Evolutionary conservation across 805 yeast genomes (phyloP).

Genomic region (Pichia occidentalis): DNA sequence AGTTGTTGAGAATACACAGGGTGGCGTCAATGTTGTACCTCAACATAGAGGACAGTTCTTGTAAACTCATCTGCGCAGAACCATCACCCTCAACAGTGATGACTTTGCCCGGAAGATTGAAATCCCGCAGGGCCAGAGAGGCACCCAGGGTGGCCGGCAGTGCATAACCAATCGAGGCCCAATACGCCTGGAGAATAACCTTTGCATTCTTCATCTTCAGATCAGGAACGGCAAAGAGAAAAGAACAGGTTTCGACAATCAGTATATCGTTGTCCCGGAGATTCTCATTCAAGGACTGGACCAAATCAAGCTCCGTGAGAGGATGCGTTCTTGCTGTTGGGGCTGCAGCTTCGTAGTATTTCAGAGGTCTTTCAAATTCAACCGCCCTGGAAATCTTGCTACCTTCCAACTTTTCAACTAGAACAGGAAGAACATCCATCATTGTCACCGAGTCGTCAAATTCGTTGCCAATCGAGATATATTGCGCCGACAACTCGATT

Average conservation of each 20-base stretch:
- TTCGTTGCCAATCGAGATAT: constrained; percentile 32
- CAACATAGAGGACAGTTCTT: constrained; percentile 39
- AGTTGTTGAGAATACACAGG: constrained; percentile 41
- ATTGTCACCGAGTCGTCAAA: constrained; percentile 24
- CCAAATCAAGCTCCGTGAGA: constrained; percentile 31
- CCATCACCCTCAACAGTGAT: constrained; percentile 48
- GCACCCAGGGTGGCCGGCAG: constrained; percentile 47
- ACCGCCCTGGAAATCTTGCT: constrained; percentile 9
- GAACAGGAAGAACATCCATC: constrained; percentile 26
- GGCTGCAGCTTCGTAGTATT: constrained; percentile 5
- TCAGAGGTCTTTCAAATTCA: constrained; percentile 3
- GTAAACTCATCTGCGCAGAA: constrained; percentile 49
- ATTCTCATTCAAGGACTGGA: constrained; percentile 30
- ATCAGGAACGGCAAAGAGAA: constrained; percentile 38
- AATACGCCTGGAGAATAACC: constrained; percentile 34
- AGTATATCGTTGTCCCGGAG: constrained; percentile 36
- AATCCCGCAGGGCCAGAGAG: constrained; percentile 37
- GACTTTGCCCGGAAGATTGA: constrained; percentile 33
- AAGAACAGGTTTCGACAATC: constrained; percentile 42
- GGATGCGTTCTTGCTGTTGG: constrained; percentile 9
- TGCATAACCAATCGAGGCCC: constrained; percentile 48
- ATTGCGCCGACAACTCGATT: constrained; percentile 39
- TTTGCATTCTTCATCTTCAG: constrained; percentile 32
- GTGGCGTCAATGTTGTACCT: constrained; percentile 37
- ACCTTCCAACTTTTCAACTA: constrained; percentile 35